phyloP scores from a whole-genome alignment of 1,284 basidiomycete genomes.

The Cystobasidium sp. region DNA sequence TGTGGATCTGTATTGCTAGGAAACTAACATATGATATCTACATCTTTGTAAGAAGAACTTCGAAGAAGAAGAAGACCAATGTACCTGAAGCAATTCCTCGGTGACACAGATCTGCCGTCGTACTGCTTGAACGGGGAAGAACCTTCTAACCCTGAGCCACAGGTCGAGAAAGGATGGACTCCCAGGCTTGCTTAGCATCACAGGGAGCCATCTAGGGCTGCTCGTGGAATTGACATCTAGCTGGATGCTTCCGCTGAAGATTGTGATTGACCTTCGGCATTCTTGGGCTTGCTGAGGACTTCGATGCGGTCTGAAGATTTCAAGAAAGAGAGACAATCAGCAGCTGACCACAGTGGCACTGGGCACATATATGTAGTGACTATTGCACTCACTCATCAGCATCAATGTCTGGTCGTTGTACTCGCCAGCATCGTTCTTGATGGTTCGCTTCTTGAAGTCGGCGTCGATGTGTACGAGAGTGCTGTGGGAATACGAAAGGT shows the following conservation, averaged over 20 bases:
- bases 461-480: conserved; percentile 52
- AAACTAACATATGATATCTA: no score
- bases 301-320: conserved; percentile 18
- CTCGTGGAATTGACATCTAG: background rate
- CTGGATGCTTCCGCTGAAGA: background rate
- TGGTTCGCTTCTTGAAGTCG: conserved; percentile 45
- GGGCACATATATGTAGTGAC: background rate
- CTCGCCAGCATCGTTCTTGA: conserved; percentile 48
- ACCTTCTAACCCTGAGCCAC: no score
- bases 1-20: no score
- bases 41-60: no score
- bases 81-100: no score
- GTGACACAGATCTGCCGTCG: no score
- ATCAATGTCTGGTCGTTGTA: conserved; percentile 40
- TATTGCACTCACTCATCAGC: conserved; percentile 18
- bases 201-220: no score
- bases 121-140: no score
- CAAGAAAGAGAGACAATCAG: background rate
- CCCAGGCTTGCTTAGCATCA: no score
- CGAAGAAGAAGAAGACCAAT: no score
- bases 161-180: no score
- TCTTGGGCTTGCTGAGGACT: conserved; percentile 37
- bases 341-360: background rate
- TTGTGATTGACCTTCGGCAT: conserved; percentile 9
- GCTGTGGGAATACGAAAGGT: conserved; percentile 24